Conservation (phyloP, 2,329 filamentous ascomycete species). For the Tolypocladium ovalisporum region DNA sequence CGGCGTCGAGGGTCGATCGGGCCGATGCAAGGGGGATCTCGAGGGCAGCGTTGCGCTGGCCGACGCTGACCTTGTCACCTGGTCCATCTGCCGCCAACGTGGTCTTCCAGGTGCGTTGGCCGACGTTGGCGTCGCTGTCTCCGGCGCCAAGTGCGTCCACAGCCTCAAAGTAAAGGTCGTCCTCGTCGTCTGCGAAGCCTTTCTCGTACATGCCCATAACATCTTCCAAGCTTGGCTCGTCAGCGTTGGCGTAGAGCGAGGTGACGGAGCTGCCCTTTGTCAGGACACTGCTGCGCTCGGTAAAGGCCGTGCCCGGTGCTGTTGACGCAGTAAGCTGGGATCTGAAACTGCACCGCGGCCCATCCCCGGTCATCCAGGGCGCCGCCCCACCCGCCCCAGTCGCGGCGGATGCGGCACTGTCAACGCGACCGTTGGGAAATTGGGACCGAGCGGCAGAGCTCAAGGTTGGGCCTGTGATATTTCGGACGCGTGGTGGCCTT, state of each 20-base stretch:
- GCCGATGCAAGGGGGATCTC: conserved; percentile 9
- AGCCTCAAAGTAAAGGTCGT: not conserved
- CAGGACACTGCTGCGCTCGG: conserved; percentile 70
- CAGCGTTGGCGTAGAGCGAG: conserved; percentile 43
- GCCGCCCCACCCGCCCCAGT: conserved; percentile 15
- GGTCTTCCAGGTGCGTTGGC: conserved; percentile 3
- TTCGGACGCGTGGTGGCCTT: conserved; percentile 16
- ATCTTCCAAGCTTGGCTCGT: conserved; percentile 53
- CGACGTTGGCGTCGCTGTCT: not conserved
- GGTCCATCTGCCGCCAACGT: conserved; percentile 1
- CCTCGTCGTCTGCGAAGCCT: conserved; percentile 39
- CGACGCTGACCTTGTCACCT: not conserved
- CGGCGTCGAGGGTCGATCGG: conserved; percentile 22
- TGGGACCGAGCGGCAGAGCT: conserved; percentile 15
- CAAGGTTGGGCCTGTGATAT: conserved; percentile 13
- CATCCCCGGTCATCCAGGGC: conserved; percentile 39
- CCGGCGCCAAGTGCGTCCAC: not conserved
- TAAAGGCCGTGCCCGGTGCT: conserved; percentile 51
- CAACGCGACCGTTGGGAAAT: conserved; percentile 14
- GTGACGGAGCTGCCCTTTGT: conserved; percentile 69
- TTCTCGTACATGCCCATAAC: conserved; percentile 61
- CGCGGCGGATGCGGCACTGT: conserved; percentile 28
- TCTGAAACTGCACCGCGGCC: conserved; percentile 43
- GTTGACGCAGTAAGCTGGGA: conserved; percentile 45
- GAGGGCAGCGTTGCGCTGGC: conserved; percentile 10